Evolutionary conservation across 23 red algal genomes (phyloP).

Genomic region (Gracilaria caudata): DNA sequence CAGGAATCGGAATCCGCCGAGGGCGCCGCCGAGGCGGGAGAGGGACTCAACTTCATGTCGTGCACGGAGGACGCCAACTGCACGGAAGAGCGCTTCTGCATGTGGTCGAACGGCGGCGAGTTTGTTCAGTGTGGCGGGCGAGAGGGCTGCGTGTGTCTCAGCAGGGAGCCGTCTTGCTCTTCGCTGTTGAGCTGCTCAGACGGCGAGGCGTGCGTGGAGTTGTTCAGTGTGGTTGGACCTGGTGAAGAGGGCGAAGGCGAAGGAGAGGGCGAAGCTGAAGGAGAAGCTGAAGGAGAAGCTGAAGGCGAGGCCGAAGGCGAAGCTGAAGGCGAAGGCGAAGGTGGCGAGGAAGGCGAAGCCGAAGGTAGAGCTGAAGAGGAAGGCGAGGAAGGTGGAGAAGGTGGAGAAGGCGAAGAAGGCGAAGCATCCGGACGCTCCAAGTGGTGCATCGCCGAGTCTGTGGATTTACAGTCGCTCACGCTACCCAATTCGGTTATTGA

Average conservation of each 20-base stretch:
- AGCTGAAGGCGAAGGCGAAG: background rate
- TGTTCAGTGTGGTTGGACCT: background rate
- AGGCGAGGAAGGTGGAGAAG: background rate
- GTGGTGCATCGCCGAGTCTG: conserved; percentile 1
- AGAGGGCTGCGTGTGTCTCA: background rate
- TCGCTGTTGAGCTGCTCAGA: background rate
- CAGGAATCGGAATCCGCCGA: background rate
- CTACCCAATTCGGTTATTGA: background rate
- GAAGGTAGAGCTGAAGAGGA: background rate
- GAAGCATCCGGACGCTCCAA: background rate
- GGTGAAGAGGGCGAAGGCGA: background rate
- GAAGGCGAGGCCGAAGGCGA: background rate
- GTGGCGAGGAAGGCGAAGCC: background rate
- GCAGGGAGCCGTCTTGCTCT: background rate
- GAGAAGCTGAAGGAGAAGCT: background rate
- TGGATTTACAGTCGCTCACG: background rate
- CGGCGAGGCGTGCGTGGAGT: background rate
- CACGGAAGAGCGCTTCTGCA: background rate
- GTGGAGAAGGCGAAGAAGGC: background rate
- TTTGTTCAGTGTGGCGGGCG: background rate
- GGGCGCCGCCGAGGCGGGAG: background rate
- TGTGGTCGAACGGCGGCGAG: background rate
- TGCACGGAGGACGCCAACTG: background rate
- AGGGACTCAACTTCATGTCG: background rate
- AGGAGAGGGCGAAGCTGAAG: background rate